Conservation (phyloP, 73 alveolate species). For the Uronychia setigera region DNA sequence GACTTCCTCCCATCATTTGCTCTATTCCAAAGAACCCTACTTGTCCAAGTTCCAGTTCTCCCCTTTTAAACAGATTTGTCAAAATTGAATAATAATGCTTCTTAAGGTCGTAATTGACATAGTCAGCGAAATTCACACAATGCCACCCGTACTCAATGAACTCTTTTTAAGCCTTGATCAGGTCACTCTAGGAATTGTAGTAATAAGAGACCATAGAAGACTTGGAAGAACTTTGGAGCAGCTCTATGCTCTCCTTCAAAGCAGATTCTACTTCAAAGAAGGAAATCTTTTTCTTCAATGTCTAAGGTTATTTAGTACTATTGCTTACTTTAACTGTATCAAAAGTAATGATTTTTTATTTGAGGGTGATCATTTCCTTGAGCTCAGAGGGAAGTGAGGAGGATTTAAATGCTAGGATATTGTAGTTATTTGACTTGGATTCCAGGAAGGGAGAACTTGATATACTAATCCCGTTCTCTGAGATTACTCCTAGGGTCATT, state of each 20-base stretch:
- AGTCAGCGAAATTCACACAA: conserved; percentile 52
- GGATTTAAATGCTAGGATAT: conserved; percentile 4
- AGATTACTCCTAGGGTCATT: conserved; percentile 47
- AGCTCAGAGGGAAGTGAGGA: conserved; percentile 10
- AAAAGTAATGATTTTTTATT: neutral
- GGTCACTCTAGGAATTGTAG: conserved; percentile 45
- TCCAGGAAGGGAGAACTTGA: conserved; percentile 30
- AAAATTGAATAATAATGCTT: conserved; percentile 44
- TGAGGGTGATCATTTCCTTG: conserved; percentile 10
- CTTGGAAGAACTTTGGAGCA: conserved; percentile 48
- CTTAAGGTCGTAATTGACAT: conserved; percentile 40
- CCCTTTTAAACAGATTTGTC: conserved; percentile 31
- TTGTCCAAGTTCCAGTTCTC: conserved; percentile 56
- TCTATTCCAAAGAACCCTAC: conserved; percentile 10
- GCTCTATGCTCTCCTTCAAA: neutral
- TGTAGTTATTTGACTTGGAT: conserved; percentile 7
- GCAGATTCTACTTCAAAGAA: neutral
- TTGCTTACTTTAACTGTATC: conserved; percentile 11
- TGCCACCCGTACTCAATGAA: conserved; percentile 61
- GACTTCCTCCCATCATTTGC: neutral
- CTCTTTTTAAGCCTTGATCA: conserved; percentile 36
- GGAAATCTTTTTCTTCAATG: neutral
- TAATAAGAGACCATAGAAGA: conserved; percentile 74
- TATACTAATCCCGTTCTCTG: conserved; percentile 44
- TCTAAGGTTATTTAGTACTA: neutral